phyloP scores from a whole-genome alignment of 257 asterid genomes.

The Solanum sejunctum region DNA sequence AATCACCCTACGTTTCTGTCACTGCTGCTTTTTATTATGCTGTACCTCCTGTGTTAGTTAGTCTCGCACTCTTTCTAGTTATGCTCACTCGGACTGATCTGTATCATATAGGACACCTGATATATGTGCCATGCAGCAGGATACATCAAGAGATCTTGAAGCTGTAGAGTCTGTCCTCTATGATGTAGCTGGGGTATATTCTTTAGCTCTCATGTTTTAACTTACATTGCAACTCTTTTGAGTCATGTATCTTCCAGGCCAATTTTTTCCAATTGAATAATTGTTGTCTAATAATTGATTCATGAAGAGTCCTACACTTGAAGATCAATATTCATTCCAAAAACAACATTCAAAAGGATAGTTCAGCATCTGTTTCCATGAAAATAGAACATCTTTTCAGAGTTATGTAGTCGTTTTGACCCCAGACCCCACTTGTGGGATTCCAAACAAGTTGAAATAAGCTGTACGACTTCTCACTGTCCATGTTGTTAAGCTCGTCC shows the following conservation, averaged over 20 bases:
- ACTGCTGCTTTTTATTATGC: background rate
- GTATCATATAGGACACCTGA: conserved; percentile 54
- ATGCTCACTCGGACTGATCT: background rate
- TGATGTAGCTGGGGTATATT: conserved; percentile 47
- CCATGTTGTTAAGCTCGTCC: background rate
- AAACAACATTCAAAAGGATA: background rate
- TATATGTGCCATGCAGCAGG: conserved; percentile 66
- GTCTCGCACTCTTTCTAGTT: background rate
- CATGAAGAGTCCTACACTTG: background rate
- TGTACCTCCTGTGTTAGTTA: background rate
- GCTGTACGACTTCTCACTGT: background rate
- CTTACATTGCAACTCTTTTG: background rate
- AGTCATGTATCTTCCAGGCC: background rate
- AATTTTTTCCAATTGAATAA: background rate
- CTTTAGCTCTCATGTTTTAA: background rate
- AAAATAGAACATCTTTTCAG: background rate
- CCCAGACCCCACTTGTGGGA: too few relatives aligned
- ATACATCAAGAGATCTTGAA: conserved; percentile 51
- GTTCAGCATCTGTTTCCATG: background rate
- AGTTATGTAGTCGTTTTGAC: background rate
- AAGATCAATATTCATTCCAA: background rate
- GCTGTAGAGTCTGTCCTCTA: conserved; percentile 46
- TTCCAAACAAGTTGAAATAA: background rate
- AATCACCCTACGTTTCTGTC: background rate
- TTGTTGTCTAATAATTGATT: background rate